Evolutionary conservation across 495 filamentous ascomycete genomes (phyloP).

Genomic region (Tuber indicum): DNA sequence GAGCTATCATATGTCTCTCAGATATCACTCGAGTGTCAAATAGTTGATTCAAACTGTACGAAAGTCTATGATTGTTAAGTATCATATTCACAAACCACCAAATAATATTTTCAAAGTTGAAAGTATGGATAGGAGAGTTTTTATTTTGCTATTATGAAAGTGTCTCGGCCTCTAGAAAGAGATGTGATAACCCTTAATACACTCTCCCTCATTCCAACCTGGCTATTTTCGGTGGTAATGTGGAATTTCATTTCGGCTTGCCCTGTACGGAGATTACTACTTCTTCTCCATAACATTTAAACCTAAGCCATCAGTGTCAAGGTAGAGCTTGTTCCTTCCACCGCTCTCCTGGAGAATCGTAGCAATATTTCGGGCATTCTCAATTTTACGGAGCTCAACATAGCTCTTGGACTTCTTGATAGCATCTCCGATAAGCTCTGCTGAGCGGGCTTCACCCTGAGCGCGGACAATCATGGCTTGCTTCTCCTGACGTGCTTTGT

Average conservation of each 20-base stretch:
- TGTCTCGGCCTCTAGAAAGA: background rate
- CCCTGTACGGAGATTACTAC: background rate
- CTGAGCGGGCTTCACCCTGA: constrained; percentile 97
- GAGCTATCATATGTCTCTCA: background rate
- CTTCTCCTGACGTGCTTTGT: constrained; percentile 99
- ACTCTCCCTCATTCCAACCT: background rate
- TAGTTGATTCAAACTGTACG: background rate
- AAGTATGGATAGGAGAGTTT: background rate
- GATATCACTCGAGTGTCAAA: background rate
- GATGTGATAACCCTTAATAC: background rate
- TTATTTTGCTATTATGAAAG: background rate
- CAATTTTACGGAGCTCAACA: constrained; percentile 92
- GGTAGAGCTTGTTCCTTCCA: constrained; percentile 86
- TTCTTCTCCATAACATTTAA: constrained; percentile 60
- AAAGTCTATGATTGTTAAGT: background rate
- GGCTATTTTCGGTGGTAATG: background rate
- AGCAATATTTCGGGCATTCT: constrained; percentile 88
- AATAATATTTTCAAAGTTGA: background rate
- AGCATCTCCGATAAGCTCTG: constrained; percentile 94
- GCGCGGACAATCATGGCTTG: constrained; percentile 97
- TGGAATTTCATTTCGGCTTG: background rate
- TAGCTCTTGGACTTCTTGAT: constrained; percentile 99
- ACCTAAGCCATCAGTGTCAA: constrained; percentile 82
- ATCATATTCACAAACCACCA: background rate
- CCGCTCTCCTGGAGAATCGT: constrained; percentile 72